These are phyloP conservation scores for Chaetomium globosum DNA, from an alignment of 2,329 filamentous ascomycete species.

Conservation along the genomic window DNA sequence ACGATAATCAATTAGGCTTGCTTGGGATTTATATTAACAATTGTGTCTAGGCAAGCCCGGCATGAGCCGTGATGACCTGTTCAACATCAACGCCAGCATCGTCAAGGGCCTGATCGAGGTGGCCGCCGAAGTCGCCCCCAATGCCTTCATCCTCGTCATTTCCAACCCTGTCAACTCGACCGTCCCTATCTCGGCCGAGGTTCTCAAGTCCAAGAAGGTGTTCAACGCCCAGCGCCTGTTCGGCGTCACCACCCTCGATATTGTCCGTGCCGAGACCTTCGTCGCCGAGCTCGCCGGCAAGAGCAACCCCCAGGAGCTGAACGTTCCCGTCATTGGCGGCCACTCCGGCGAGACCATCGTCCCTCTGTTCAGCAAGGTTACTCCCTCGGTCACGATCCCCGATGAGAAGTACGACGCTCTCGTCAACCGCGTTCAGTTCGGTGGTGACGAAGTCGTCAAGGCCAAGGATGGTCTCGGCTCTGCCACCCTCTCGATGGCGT, in stretches of 20 bases:
- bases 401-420: conserved; percentile 87
- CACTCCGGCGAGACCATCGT: conserved; percentile 99
- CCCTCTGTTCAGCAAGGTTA: conserved; percentile 90
- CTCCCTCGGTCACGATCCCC: conserved; percentile 77
- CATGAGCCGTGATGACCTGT: conserved; percentile 98
- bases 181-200: conserved; percentile 94
- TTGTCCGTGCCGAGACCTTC: conserved; percentile 97
- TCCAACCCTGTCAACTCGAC: conserved; percentile 99
- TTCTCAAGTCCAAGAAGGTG: conserved; percentile 88
- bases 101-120: conserved; percentile 91
- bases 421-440: conserved; percentile 94
- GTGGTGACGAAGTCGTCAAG: conserved; percentile 90
- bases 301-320: conserved; percentile 78
- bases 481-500: conserved; percentile 84
- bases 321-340: conserved; percentile 89
- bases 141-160: conserved; percentile 94
- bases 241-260: conserved; percentile 97
- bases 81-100: conserved; percentile 99
- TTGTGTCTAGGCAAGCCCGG: conserved; percentile 80
- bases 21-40: conserved; percentile 7
- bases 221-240: conserved; percentile 97
- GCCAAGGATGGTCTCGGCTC: conserved; percentile 83
- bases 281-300: conserved; percentile 82
- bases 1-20: no score
- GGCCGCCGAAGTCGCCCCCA: conserved; percentile 83